Evolutionary conservation across 768 basidiomycete genomes (phyloP).

Genomic region (Calocybe cyanea): DNA sequence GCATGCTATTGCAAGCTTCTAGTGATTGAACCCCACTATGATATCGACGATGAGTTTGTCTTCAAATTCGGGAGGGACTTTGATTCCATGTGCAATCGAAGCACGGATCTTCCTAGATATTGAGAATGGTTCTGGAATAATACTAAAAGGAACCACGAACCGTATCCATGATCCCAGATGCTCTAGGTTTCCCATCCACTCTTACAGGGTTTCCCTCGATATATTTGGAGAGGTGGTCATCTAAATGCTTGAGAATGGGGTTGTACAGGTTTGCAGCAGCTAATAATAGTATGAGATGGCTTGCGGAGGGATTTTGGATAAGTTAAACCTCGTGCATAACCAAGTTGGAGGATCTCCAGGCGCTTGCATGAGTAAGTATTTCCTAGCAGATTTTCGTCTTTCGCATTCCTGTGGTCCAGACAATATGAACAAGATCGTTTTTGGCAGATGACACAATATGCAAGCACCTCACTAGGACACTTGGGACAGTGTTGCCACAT

Average conservation of each 20-base stretch:
- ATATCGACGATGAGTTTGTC: conserved; percentile 55
- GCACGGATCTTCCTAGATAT: conserved; percentile 49
- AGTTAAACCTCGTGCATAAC: conserved; percentile 59
- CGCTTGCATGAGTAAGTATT: conserved; percentile 69
- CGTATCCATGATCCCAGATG: conserved; percentile 73
- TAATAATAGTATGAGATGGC: conserved; percentile 20
- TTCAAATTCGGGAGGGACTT: conserved; percentile 68
- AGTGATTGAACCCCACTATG: conserved; percentile 39
- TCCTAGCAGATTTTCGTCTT: conserved; percentile 69
- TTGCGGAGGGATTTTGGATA: background rate
- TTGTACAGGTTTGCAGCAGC: conserved; percentile 68
- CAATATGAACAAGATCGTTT: background rate
- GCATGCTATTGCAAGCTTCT: background rate
- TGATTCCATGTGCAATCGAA: conserved; percentile 65
- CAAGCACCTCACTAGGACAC: conserved; percentile 51
- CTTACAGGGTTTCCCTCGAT: conserved; percentile 65
- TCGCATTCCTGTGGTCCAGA: conserved; percentile 48
- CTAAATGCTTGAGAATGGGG: conserved; percentile 54
- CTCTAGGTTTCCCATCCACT: conserved; percentile 71
- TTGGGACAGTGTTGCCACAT: conserved; percentile 43
- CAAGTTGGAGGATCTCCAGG: conserved; percentile 55
- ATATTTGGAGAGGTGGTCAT: conserved; percentile 65
- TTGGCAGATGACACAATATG: background rate
- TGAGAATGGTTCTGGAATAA: background rate
- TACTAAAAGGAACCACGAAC: conserved; percentile 26